Base-by-base conservation (phyloP, 495 filamentous ascomycete genomes). In the Xylaria cubensis region DNA sequence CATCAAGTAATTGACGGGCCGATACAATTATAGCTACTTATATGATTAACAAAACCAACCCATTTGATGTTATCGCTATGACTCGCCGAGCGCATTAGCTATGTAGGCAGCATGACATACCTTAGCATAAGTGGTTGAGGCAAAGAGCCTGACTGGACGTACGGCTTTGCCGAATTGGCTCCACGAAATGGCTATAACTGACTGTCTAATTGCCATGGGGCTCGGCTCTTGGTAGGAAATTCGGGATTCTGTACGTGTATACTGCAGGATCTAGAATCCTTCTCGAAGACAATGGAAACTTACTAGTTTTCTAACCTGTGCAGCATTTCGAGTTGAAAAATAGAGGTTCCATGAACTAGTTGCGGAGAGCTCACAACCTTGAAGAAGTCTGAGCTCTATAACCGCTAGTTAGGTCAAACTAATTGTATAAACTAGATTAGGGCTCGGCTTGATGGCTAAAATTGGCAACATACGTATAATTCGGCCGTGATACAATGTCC, bases 201-300 rank as follows among this genome's bases (percentile, higher is more conserved):
- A 36, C 29, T 4, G 13, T 26, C 10, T 66, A 36, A 34, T 64
- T n/a, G 32, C 17, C 17, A 41, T 21, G 48, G 32, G 64, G 64
- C 32, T 67, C 19, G 39, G 44, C 39, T 66, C 15, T n/a, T 51
- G 15, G 44, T 24, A 34, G 39, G 39, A 46, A 48, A 32, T 8
- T 48, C 19, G 6, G 32, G 36, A 13, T 42, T 36, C 61, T 44
- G 8, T 1, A 48, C 34, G 44, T 17, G 32, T 59, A 36, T 8
- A 6, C 42, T 48, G 13, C 24, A 48, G 51, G 50, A 69, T 58
- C 55, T 61, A 61, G 67, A 69, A 59, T 21, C 51, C 41, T 59
- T 69, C 51, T 69, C 41, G 67, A 68, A 68, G 36, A 21, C 17
- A 13, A 4, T 5, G 2, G 17, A 24, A 50, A n/a, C 24, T 7